phyloP scores from a whole-genome alignment of 129 eudicot species.

The Scalesia atractyloides region DNA sequence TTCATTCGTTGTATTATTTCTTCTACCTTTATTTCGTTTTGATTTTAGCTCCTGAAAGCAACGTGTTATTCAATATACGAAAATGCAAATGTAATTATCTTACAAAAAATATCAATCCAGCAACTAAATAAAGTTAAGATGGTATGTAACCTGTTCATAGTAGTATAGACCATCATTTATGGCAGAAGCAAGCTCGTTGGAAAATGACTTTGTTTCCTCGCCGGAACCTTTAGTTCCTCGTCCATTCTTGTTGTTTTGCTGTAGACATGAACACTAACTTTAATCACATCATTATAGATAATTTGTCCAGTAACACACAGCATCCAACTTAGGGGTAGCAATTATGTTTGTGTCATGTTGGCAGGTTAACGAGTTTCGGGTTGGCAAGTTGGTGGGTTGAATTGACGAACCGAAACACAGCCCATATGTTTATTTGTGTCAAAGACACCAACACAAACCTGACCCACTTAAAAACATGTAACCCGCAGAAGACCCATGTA shows the following conservation, averaged over 20 bases:
- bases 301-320: not conserved
- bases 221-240: constrained; percentile 47
- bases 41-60: constrained; percentile 65
- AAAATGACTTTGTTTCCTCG: constrained; percentile 46
- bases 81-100: not conserved
- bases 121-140: not conserved
- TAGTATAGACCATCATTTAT: constrained; percentile 89
- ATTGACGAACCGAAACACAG: not conserved
- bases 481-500: not conserved
- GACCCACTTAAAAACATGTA: not conserved
- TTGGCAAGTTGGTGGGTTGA: not conserved
- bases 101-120: not conserved
- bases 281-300: constrained; percentile 4
- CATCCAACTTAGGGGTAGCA: not conserved
- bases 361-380: too few relatives aligned
- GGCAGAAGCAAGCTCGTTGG: constrained; percentile 85
- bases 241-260: constrained; percentile 55
- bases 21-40: constrained; percentile 54
- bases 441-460: not conserved
- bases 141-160: constrained; percentile 77
- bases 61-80: constrained; percentile 2
- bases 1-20: constrained; percentile 41
- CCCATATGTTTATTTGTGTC: not conserved
- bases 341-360: not conserved
- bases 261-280: constrained; percentile 19